A percentile compares a stretch with the other conserved stretches of the same genome.
Conservation (phyloP, 176 grass and related monocot genomes). For the Aegilops speltoides region DNA sequence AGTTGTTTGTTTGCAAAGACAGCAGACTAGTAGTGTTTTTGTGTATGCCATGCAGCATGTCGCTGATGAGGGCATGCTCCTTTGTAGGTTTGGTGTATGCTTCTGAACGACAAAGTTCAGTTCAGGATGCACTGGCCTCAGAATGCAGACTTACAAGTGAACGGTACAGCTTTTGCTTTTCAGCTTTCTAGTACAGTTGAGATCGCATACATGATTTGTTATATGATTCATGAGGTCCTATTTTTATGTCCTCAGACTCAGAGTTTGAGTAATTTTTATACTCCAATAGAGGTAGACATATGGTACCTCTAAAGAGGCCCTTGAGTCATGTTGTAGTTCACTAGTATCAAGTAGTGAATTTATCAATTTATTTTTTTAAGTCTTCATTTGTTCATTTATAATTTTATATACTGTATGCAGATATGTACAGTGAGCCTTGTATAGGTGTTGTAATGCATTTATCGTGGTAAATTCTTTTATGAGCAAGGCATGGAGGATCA, state of each 20-base stretch:
- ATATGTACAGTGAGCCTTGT: neutral
- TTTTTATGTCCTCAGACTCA: neutral
- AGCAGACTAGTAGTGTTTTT: neutral
- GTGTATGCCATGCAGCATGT: neutral
- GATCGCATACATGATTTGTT: neutral
- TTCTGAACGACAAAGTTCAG: slow-evolving; percentile 65
- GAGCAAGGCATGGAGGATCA: neutral
- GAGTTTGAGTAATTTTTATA: neutral
- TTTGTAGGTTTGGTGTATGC: slow-evolving; percentile 61
- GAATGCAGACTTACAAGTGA: slow-evolving; percentile 42
- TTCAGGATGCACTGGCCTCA: slow-evolving; percentile 75
- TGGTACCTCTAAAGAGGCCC: neutral
- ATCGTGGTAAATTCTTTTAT: neutral
- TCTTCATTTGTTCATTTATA: neutral
- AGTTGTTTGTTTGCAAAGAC: slow-evolving; percentile 3
- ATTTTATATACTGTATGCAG: neutral
- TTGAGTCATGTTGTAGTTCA: neutral
- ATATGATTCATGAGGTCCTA: neutral
- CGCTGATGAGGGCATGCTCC: neutral
- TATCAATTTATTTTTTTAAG: neutral
- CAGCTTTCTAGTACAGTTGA: slow-evolving; percentile 9
- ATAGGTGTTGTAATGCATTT: neutral
- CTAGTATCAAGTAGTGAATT: neutral
- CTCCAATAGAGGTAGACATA: neutral
- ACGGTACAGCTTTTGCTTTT: slow-evolving; percentile 35